A percentile compares a stretch with the other conserved stretches of the same genome.
Conservation (phyloP, 2,329 filamentous ascomycete genomes). For the Nothophoma quercina region DNA sequence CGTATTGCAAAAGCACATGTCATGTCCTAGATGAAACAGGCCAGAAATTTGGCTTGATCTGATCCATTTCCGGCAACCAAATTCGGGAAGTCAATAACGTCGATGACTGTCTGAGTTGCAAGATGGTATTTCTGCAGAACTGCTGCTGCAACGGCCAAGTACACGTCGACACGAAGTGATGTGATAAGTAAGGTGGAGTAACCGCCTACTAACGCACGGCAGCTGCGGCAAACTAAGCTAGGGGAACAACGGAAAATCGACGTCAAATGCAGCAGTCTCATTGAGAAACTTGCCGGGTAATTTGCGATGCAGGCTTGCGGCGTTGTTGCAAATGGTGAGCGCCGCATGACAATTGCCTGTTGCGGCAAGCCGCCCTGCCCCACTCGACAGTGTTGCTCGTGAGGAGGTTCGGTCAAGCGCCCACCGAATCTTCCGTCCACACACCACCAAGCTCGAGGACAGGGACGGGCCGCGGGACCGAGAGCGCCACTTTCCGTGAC, state of each 20-base stretch:
- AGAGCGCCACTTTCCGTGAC: constrained; percentile 8
- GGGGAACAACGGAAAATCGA: constrained; percentile 1
- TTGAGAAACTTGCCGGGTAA: neutral
- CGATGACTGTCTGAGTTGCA: too few species aligned
- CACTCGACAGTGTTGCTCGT: too few species aligned
- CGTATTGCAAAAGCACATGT: neutral
- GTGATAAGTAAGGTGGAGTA: neutral
- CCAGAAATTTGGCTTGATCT: too few species aligned
- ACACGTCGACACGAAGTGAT: neutral
- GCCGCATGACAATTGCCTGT: constrained; percentile 6
- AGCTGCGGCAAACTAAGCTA: constrained; percentile 4
- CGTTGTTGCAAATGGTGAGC: neutral
- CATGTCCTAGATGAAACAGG: neutral
- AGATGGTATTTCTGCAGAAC: too few species aligned
- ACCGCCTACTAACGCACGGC: constrained; percentile 1
- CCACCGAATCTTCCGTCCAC: constrained; percentile 35
- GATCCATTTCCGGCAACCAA: too few species aligned
- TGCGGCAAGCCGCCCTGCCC: constrained; percentile 6
- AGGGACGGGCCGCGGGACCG: constrained; percentile 32
- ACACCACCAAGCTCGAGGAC: constrained; percentile 15
- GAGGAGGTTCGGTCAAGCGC: constrained; percentile 26
- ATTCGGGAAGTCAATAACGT: too few species aligned
- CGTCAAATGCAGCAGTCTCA: neutral
- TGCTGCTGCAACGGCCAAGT: neutral
- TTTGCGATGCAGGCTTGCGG: neutral